Conservation (phyloP, 768 basidiomycete species). For the Coprinopsis sp. region DNA sequence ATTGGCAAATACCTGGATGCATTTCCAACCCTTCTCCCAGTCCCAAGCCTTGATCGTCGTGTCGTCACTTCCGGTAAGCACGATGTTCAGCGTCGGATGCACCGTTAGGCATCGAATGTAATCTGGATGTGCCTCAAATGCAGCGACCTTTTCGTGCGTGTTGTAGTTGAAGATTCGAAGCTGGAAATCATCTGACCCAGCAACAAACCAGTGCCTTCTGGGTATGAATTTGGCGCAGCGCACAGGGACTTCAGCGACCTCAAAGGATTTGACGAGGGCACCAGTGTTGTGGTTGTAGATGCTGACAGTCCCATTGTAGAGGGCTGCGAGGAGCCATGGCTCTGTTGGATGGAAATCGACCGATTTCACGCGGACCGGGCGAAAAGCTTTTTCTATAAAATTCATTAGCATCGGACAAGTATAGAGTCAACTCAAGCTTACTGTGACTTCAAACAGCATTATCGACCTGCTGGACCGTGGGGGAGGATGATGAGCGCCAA, state of each 20-base stretch:
- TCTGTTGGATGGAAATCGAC: slow-evolving; percentile 97
- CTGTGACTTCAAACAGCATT: slow-evolving; percentile 42
- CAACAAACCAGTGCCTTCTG: slow-evolving; percentile 96
- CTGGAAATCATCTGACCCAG: slow-evolving; percentile 85
- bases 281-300: slow-evolving; percentile 97
- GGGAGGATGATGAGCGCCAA: neutral
- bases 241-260: slow-evolving; percentile 95
- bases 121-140: slow-evolving; percentile 97
- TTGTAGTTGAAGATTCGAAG: slow-evolving; percentile 98
- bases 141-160: slow-evolving; percentile 91
- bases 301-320: slow-evolving; percentile 97
- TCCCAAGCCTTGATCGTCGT: slow-evolving; percentile 99
- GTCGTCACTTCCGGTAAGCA: slow-evolving; percentile 95
- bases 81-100: slow-evolving; percentile 87
- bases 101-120: slow-evolving; percentile 97
- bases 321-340: slow-evolving; percentile 86
- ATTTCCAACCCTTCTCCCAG: slow-evolving; percentile 99
- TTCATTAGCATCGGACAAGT: neutral
- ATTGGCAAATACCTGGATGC: too few species aligned
- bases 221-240: slow-evolving; percentile 94
- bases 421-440: slow-evolving; percentile 16
- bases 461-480: neutral
- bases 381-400: slow-evolving; percentile 78
- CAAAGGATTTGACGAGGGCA: slow-evolving; percentile 90
- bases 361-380: slow-evolving; percentile 94